These are phyloP conservation scores for Epithemia pelagica DNA, from an alignment of 108 stramenopile species.

Conservation along the genomic window DNA sequence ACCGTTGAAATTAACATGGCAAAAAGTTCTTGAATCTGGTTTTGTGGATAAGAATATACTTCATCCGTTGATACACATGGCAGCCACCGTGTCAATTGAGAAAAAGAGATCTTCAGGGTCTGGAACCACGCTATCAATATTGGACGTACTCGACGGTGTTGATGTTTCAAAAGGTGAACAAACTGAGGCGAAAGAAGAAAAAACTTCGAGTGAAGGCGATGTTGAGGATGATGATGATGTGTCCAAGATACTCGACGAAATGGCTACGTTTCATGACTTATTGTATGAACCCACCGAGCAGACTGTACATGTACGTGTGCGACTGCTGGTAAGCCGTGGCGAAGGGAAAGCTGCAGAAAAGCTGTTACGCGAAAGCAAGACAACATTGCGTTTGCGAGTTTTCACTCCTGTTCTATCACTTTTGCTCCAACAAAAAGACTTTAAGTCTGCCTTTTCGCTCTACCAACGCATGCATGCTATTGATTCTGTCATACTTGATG, in stretches of 20 bases:
- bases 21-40: slow-evolving; percentile 60
- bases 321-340: slow-evolving; percentile 45
- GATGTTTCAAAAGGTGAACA: not conserved
- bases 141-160: slow-evolving; percentile 3
- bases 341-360: slow-evolving; percentile 63
- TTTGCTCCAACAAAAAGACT: slow-evolving; percentile 53
- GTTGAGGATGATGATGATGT: not conserved
- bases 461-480: slow-evolving; percentile 52
- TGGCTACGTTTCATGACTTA: slow-evolving; percentile 71
- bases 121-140: slow-evolving; percentile 1
- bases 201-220: not conserved
- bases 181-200: not conserved
- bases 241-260: slow-evolving; percentile 37
- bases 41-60: slow-evolving; percentile 36
- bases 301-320: slow-evolving; percentile 55
- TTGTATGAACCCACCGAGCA: slow-evolving; percentile 73
- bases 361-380: slow-evolving; percentile 34
- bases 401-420: slow-evolving; percentile 61
- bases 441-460: slow-evolving; percentile 45
- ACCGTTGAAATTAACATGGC: slow-evolving; percentile 61
- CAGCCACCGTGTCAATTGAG: slow-evolving; percentile 18
- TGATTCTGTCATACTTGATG: slow-evolving; percentile 42
- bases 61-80: slow-evolving; percentile 59
- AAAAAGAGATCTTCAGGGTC: not conserved
- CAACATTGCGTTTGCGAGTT: slow-evolving; percentile 55